Percentiles rank a stretch among this genome's conserved stretches.
phyloP scores from a whole-genome alignment of 129 eudicot genomes.

The Scalesia atractyloides region DNA sequence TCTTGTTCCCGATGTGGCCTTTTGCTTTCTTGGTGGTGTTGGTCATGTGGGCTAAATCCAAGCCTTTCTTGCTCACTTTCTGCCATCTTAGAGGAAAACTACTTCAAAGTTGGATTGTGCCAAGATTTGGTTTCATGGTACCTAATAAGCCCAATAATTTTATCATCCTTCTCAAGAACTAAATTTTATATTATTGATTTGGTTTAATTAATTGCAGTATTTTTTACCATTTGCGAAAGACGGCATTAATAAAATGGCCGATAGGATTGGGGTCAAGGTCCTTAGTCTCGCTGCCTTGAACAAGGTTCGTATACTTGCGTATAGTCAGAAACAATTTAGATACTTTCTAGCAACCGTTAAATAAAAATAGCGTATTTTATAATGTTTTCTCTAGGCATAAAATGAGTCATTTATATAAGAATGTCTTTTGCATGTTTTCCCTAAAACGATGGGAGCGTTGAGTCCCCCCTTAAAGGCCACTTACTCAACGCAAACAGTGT shows the following conservation, averaged over 20 bases:
- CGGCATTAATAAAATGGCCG: conserved; percentile 77
- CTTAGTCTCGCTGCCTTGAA: conserved; percentile 81
- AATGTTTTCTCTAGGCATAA: background rate
- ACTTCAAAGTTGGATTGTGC: conserved; percentile 64
- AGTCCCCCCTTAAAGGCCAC: too few species aligned
- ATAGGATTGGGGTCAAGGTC: conserved; percentile 78
- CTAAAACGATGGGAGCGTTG: too few species aligned
- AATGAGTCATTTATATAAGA: conserved; percentile 1
- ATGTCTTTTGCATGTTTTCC: background rate
- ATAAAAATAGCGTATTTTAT: background rate
- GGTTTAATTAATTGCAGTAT: conserved; percentile 50
- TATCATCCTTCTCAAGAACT: background rate
- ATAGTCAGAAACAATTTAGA: background rate
- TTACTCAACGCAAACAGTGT: too few species aligned
- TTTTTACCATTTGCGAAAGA: conserved; percentile 75
- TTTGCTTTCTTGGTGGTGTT: conserved; percentile 39
- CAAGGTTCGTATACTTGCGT: conserved; percentile 48
- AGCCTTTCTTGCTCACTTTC: conserved; percentile 53
- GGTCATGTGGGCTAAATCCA: conserved; percentile 64
- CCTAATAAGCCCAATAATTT: background rate
- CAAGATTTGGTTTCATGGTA: conserved; percentile 81
- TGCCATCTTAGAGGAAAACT: conserved; percentile 62
- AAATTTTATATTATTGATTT: background rate
- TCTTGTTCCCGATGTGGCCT: conserved; percentile 64
- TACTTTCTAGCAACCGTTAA: background rate